These are phyloP conservation scores for Solanum chacoense DNA, from an alignment of 305 asterid genomes.

Conservation along the genomic window DNA sequence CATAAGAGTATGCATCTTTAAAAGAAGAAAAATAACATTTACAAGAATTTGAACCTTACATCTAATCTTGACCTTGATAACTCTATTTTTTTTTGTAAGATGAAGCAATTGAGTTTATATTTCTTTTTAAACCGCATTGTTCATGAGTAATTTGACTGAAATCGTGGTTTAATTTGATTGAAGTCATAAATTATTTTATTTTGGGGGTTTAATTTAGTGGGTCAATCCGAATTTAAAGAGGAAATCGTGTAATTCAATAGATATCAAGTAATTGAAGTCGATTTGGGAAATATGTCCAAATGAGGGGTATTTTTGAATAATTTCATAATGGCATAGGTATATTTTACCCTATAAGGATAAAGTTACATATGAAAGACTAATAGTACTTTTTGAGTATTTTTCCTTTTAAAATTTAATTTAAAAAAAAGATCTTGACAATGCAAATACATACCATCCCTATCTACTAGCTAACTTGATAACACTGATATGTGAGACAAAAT, in stretches of 20 bases:
- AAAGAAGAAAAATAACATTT: too few relatives aligned
- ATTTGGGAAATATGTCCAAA: neutral
- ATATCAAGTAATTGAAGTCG: neutral
- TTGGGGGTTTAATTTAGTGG: neutral
- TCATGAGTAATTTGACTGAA: neutral
- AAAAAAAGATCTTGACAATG: neutral
- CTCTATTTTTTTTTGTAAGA: neutral
- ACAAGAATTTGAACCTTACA: too few relatives aligned
- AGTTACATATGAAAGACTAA: too few relatives aligned
- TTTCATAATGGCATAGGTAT: too few relatives aligned
- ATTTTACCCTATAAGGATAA: too few relatives aligned
- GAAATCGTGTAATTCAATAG: neutral
- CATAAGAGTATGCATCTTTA: neutral
- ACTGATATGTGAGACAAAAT: neutral
- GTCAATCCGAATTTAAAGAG: neutral
- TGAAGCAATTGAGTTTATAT: neutral
- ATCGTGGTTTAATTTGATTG: too few relatives aligned
- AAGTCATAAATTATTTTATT: too few relatives aligned
- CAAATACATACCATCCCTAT: neutral
- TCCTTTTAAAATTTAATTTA: neutral
- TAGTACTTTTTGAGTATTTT: neutral
- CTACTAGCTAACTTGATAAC: neutral
- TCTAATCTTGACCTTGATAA: neutral
- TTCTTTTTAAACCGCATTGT: neutral
- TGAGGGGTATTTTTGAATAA: too few relatives aligned